Percentiles rank a stretch among this genome's conserved stretches.
Conservation (phyloP, 495 filamentous ascomycete genomes). For the Hypomontagnella monticulosa region DNA sequence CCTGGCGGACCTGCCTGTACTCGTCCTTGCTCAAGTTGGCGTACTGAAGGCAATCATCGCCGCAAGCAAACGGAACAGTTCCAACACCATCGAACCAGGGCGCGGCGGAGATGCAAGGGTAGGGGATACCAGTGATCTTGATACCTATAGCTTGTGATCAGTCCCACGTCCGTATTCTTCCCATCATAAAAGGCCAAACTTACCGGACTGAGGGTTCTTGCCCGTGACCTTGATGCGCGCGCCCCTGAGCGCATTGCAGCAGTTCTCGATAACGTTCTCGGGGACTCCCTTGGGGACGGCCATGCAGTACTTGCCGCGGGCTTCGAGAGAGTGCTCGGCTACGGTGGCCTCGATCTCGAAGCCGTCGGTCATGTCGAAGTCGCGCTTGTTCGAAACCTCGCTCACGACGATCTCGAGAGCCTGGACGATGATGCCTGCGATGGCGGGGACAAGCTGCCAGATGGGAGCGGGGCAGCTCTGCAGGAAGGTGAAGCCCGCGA, state of each 20-base stretch:
- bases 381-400: neutral
- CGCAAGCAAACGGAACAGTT: constrained; percentile 11
- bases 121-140: constrained; percentile 11
- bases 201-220: neutral
- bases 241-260: constrained; percentile 2
- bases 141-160: neutral
- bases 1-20: neutral
- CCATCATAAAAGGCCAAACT: neutral
- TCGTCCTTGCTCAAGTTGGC: neutral
- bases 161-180: too few relatives aligned
- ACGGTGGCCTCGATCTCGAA: neutral
- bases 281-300: constrained; percentile 3
- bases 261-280: constrained; percentile 10
- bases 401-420: neutral
- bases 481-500: neutral
- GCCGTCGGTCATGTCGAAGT: neutral
- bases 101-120: constrained; percentile 8
- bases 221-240: constrained; percentile 9
- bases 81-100: constrained; percentile 20
- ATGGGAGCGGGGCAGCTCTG: constrained; percentile 1
- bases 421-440: neutral
- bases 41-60: constrained; percentile 3
- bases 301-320: constrained; percentile 3
- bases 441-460: neutral
- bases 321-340: neutral